Conservation (phyloP, 176 grass and related monocot species). For the Aegilops longissima region DNA sequence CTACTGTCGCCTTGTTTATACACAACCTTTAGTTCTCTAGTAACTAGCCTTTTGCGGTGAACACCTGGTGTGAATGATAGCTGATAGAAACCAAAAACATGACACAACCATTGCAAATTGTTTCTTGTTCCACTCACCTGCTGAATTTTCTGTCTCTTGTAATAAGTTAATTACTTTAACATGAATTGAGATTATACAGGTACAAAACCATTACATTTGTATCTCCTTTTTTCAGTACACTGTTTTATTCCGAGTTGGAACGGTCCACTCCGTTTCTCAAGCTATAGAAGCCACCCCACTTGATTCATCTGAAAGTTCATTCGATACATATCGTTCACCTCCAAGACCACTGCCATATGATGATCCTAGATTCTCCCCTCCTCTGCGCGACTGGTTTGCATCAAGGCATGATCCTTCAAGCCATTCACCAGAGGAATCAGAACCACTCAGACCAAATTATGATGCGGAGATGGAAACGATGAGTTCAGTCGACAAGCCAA, state of each 20-base stretch:
- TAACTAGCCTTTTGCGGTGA: not conserved
- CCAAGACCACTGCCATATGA: constrained; percentile 89
- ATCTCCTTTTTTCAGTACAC: constrained; percentile 57
- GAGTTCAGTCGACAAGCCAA: constrained; percentile 44
- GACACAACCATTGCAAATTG: not conserved
- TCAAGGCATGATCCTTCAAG: constrained; percentile 54
- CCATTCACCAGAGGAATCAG: constrained; percentile 71
- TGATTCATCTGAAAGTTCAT: constrained; percentile 58
- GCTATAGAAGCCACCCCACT: constrained; percentile 66
- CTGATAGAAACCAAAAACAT: not conserved
- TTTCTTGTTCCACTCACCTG: not conserved
- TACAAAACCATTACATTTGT: not conserved
- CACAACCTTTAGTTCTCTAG: not conserved
- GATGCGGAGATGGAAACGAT: constrained; percentile 51
- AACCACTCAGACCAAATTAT: constrained; percentile 64
- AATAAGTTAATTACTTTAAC: not conserved
- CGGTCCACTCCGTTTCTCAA: constrained; percentile 57
- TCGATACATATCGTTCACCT: constrained; percentile 70
- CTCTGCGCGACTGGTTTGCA: constrained; percentile 48
- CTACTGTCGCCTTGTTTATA: not conserved
- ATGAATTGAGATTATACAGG: not conserved
- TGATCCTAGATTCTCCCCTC: constrained; percentile 76
- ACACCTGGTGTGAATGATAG: not conserved
- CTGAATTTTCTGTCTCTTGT: not conserved
- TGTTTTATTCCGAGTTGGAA: constrained; percentile 68